Percentiles rank a stretch among this genome's conserved stretches.
These are phyloP conservation scores for Phtheirospermum japonicum DNA, from an alignment of 257 asterid species.

Conservation along the genomic window DNA sequence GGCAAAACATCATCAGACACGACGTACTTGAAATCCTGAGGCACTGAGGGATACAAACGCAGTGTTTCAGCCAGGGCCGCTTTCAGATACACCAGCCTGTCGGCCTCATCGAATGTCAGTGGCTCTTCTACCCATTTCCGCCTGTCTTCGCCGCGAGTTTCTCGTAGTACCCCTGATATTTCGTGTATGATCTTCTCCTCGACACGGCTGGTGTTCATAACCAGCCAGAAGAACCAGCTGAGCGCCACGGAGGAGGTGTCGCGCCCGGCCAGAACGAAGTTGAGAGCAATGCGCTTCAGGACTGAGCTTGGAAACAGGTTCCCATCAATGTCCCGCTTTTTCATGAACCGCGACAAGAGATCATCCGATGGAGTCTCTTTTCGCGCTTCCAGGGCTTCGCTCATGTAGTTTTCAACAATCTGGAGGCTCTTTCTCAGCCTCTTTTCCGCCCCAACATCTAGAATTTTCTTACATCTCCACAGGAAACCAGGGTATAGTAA, in stretches of 20 bases:
- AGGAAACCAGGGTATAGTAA: constrained; percentile 64
- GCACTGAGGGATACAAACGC: constrained; percentile 80
- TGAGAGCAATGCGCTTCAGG: constrained; percentile 69
- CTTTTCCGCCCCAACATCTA: constrained; percentile 56
- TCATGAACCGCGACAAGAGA: constrained; percentile 73
- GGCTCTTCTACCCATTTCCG: constrained; percentile 68
- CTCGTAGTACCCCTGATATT: constrained; percentile 37
- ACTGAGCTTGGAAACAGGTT: constrained; percentile 45
- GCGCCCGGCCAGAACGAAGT: constrained; percentile 78
- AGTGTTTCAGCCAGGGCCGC: constrained; percentile 77
- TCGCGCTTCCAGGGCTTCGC: constrained; percentile 65
- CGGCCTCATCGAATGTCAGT: constrained; percentile 75
- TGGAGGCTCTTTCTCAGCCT: constrained; percentile 47
- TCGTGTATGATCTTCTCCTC: constrained; percentile 55
- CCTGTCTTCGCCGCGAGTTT: constrained; percentile 48
- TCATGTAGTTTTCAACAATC: constrained; percentile 70
- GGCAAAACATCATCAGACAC: constrained; percentile 67
- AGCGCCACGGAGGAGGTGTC: constrained; percentile 91
- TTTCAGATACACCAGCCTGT: constrained; percentile 56
- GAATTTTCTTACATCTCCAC: constrained; percentile 65
- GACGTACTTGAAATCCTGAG: constrained; percentile 74
- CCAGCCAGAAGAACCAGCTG: constrained; percentile 88
- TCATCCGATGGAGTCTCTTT: constrained; percentile 68
- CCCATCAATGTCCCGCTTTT: constrained; percentile 58
- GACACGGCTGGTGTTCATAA: constrained; percentile 53